Evolutionary conservation across 2,329 filamentous ascomycete species (phyloP).

Genomic region (Paecilomyces variotii): DNA sequence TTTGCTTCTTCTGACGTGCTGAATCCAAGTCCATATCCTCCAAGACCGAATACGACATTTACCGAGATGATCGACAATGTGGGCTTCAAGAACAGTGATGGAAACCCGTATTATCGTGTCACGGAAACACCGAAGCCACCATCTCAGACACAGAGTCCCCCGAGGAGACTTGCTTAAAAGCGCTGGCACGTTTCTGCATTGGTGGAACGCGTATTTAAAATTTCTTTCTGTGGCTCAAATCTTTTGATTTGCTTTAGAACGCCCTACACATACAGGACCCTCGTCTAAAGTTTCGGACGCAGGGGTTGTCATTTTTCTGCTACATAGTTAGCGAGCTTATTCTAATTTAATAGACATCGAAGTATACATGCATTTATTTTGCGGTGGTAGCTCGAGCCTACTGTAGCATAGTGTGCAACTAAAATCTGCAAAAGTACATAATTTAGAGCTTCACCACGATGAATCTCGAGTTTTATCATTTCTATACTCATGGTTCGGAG

Average conservation of each 20-base stretch:
- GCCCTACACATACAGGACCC: neutral
- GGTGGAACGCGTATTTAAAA: neutral
- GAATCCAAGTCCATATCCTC: conserved; percentile 19
- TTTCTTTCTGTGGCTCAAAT: neutral
- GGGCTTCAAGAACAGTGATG: conserved; percentile 22
- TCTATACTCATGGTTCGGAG: neutral
- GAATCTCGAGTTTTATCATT: too few relatives aligned
- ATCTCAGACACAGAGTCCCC: neutral
- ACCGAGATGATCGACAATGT: conserved; percentile 30
- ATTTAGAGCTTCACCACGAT: too few relatives aligned
- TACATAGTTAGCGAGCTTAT: neutral
- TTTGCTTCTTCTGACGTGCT: conserved; percentile 18
- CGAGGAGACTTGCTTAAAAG: neutral
- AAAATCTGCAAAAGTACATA: too few relatives aligned
- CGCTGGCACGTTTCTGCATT: too few relatives aligned
- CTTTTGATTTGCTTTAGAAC: neutral
- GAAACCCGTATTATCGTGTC: conserved; percentile 22
- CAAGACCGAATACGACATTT: conserved; percentile 27
- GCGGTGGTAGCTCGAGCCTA: too few relatives aligned
- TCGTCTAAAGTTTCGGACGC: neutral
- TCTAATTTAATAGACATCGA: neutral
- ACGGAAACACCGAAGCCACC: conserved; percentile 10
- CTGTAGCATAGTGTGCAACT: too few relatives aligned
- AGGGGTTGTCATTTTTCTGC: neutral
- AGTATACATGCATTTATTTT: too few relatives aligned